Evolutionary conservation across 345 rosid genomes (phyloP).

Genomic region (Populus nigra): DNA sequence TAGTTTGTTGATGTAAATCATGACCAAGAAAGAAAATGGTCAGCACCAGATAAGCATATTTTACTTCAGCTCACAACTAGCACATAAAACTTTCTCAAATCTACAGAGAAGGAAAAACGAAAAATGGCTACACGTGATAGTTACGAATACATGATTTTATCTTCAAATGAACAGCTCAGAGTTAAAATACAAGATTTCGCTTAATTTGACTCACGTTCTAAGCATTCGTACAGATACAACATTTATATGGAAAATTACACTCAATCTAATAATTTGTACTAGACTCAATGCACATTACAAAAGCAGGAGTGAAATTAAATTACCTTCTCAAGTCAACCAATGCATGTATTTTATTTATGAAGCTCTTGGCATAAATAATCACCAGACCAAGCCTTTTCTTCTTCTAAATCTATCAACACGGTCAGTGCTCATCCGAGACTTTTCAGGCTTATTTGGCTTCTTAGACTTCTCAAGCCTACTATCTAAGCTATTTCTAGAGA

Average conservation of each 20-base stretch:
- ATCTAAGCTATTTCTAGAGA: constrained; percentile 93
- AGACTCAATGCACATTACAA: constrained; percentile 20
- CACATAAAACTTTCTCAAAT: not conserved
- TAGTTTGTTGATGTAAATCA: too few relatives aligned
- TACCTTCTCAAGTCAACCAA: constrained; percentile 24
- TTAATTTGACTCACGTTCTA: constrained; percentile 16
- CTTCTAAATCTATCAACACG: constrained; percentile 71
- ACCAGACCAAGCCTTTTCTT: constrained; percentile 75
- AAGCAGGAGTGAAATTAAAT: constrained; percentile 13
- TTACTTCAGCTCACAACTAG: not conserved
- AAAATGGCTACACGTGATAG: not conserved
- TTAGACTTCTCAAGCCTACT: constrained; percentile 91
- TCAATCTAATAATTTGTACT: constrained; percentile 20
- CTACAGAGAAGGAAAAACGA: not conserved
- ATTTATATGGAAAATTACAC: constrained; percentile 26
- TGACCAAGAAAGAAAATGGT: too few relatives aligned
- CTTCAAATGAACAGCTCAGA: constrained; percentile 5
- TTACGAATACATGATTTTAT: not conserved
- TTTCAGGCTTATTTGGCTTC: constrained; percentile 77
- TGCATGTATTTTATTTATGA: constrained; percentile 26
- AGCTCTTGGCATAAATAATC: constrained; percentile 38
- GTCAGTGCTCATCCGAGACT: constrained; percentile 93
- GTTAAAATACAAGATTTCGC: constrained; percentile 12
- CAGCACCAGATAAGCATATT: too few relatives aligned
- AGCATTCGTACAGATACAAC: constrained; percentile 33